These are phyloP conservation scores for Fusarium drepaniforme DNA, from an alignment of 2,329 filamentous ascomycete genomes.

Conservation along the genomic window DNA sequence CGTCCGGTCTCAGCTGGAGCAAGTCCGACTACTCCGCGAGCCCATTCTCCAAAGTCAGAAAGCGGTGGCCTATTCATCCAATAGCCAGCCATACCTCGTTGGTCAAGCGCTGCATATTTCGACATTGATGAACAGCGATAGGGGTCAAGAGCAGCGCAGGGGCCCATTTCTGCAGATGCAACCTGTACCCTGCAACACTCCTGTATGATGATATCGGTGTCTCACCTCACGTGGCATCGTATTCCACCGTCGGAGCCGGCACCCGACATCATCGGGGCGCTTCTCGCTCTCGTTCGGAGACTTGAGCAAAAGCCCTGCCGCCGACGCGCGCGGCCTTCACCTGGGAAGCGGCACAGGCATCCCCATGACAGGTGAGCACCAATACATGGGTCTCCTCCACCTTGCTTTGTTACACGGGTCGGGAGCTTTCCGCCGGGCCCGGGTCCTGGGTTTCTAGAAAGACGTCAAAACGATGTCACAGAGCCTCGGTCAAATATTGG, in stretches of 20 bases:
- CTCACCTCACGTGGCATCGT: slow-evolving; percentile 25
- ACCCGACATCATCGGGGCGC: slow-evolving; percentile 17
- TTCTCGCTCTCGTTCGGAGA: background rate
- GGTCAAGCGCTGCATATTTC: slow-evolving; percentile 37
- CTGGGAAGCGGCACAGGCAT: slow-evolving; percentile 20
- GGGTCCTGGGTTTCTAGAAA: slow-evolving; percentile 23
- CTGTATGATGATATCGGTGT: slow-evolving; percentile 35
- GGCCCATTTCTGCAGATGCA: slow-evolving; percentile 28
- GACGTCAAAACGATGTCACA: slow-evolving; percentile 18
- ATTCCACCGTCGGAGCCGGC: slow-evolving; percentile 10
- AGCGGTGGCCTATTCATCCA: slow-evolving; percentile 19
- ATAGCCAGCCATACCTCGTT: slow-evolving; percentile 28
- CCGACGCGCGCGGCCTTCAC: background rate
- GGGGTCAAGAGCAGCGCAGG: slow-evolving; percentile 13
- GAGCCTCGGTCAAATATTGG: slow-evolving; percentile 8
- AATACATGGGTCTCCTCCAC: slow-evolving; percentile 17
- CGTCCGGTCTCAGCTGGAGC: slow-evolving; percentile 24
- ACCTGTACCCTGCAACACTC: slow-evolving; percentile 22
- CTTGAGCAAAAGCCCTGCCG: slow-evolving; percentile 1
- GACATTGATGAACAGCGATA: slow-evolving; percentile 13
- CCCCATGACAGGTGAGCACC: slow-evolving; percentile 21
- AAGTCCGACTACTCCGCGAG: slow-evolving; percentile 28
- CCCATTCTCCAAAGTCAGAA: slow-evolving; percentile 13
- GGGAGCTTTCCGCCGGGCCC: slow-evolving; percentile 25
- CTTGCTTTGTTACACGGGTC: slow-evolving; percentile 22